Evolutionary conservation across 1,139 yeast species (phyloP).

Genomic region (Pneumocystis carinii): DNA sequence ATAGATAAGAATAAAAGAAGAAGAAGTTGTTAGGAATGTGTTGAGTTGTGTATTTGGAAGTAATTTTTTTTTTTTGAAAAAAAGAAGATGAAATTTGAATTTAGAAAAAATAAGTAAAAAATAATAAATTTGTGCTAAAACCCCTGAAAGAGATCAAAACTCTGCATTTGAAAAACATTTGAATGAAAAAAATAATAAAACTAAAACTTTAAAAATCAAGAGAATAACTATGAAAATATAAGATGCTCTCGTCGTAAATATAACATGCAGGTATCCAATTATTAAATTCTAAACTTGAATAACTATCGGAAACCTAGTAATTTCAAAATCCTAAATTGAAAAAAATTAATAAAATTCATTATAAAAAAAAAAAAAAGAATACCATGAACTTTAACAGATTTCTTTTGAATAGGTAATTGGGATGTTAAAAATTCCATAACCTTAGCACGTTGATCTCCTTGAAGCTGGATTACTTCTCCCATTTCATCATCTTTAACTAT

Average conservation of each 20-base stretch:
- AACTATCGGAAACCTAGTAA: background rate
- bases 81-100: too few species aligned
- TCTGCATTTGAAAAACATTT: background rate
- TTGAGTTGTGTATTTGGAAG: too few species aligned
- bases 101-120: too few species aligned
- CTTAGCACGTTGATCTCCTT: conserved; percentile 97
- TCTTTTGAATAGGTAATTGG: conserved; percentile 81
- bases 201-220: background rate
- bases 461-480: conserved; percentile 95
- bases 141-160: background rate
- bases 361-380: conserved; percentile 35
- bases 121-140: too few species aligned
- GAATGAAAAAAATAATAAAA: background rate
- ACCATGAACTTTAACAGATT: conserved; percentile 96
- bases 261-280: background rate
- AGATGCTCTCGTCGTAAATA: background rate
- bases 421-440: conserved; percentile 84
- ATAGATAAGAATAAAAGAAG: background rate
- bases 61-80: too few species aligned
- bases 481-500: conserved; percentile 90
- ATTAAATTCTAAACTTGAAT: background rate
- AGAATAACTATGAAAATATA: background rate
- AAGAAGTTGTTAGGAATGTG: too few species aligned
- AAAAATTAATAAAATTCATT: background rate
- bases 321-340: background rate